These are phyloP conservation scores for Mucor piriformis DNA, from an alignment of 371 early-diverging fungal species.

Conservation along the genomic window DNA sequence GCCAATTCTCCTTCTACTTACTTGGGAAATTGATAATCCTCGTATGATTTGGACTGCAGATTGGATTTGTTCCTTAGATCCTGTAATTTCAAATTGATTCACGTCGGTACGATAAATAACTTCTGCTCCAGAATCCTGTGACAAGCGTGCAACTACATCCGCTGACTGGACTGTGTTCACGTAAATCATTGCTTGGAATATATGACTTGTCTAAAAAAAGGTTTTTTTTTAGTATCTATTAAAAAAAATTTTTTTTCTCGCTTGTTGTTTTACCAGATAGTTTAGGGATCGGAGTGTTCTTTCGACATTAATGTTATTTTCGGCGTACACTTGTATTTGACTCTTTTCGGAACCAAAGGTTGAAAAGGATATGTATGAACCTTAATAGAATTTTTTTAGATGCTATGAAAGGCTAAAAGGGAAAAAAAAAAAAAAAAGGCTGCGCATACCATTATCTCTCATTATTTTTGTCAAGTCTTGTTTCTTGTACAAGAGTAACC, in stretches of 20 bases:
- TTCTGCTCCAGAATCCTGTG: conserved; percentile 48
- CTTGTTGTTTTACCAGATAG: conserved; percentile 59
- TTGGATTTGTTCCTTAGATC: conserved; percentile 51
- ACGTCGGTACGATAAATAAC: conserved; percentile 36
- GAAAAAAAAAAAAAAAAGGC: background rate
- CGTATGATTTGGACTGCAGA: conserved; percentile 35
- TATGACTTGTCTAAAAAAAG: conserved; percentile 23
- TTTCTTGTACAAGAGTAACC: conserved; percentile 26
- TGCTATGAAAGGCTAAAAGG: background rate
- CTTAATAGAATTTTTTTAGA: too few species aligned
- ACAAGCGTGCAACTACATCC: conserved; percentile 35
- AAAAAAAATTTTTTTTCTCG: background rate
- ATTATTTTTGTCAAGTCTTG: conserved; percentile 25
- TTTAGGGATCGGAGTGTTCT: conserved; percentile 76
- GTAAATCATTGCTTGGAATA: conserved; percentile 37
- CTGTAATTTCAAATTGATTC: conserved; percentile 55
- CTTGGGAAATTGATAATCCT: conserved; percentile 18
- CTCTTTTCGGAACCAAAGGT: conserved; percentile 38
- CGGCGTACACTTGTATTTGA: conserved; percentile 65
- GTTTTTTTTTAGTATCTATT: background rate
- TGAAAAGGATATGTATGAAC: conserved; percentile 22
- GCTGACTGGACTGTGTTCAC: conserved; percentile 25
- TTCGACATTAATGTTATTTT: conserved; percentile 71
- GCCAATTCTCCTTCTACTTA: background rate
- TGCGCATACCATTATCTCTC: conserved; percentile 26